Evolutionary conservation across 495 filamentous ascomycete genomes (phyloP).

Genomic region (Penicillium samsonianum): DNA sequence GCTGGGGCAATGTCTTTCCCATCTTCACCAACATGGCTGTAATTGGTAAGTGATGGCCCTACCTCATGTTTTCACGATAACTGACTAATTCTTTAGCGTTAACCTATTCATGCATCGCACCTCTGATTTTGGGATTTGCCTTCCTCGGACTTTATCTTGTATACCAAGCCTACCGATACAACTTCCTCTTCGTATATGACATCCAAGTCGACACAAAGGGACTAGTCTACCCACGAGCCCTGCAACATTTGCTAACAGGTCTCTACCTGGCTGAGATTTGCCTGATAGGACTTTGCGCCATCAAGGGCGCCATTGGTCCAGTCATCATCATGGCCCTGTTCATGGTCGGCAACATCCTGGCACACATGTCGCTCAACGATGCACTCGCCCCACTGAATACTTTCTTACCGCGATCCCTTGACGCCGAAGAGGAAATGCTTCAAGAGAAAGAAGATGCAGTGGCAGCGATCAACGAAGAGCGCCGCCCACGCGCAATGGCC

Average conservation of each 20-base stretch:
- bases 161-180: constrained; percentile 90
- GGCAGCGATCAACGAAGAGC: constrained; percentile 26
- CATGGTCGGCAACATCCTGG: constrained; percentile 73
- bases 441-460: constrained; percentile 40
- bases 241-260: constrained; percentile 83
- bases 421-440: constrained; percentile 46
- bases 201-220: constrained; percentile 83
- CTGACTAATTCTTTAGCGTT: constrained; percentile 48
- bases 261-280: constrained; percentile 81
- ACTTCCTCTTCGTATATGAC: constrained; percentile 86
- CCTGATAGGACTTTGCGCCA: constrained; percentile 82
- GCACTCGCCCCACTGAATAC: constrained; percentile 73
- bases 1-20: constrained; percentile 85
- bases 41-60: constrained; percentile 54
- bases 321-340: constrained; percentile 77
- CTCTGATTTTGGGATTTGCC: constrained; percentile 80
- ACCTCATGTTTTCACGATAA: background rate
- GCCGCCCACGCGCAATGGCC: constrained; percentile 27
- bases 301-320: constrained; percentile 68
- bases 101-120: constrained; percentile 82
- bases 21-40: constrained; percentile 86
- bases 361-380: constrained; percentile 73
- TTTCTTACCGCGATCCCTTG: constrained; percentile 65
- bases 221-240: constrained; percentile 79
- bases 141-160: constrained; percentile 76